phyloP scores from a whole-genome alignment of 1,284 basidiomycete genomes.

The Sporisorium scitamineum region DNA sequence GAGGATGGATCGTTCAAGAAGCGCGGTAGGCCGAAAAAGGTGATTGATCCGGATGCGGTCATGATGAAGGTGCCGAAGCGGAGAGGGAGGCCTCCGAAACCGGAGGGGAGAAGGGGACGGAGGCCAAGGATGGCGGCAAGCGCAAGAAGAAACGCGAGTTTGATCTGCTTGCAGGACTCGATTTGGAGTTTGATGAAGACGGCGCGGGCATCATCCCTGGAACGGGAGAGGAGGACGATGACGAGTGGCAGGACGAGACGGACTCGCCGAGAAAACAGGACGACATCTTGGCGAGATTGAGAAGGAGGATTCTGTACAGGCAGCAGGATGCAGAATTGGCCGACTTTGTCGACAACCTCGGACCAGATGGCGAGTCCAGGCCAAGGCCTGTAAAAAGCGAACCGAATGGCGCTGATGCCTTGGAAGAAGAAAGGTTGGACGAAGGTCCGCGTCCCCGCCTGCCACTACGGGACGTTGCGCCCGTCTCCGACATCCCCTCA shows the following conservation, averaged over 20 bases:
- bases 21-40: conserved; percentile 45
- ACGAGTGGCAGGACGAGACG: conserved; percentile 26
- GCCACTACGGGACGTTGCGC: conserved; percentile 2
- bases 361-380: conserved; percentile 19
- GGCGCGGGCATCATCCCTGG: conserved; percentile 23
- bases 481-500: conserved; percentile 12
- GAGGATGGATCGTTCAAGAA: conserved; percentile 39
- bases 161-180: conserved; percentile 41
- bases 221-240: conserved; percentile 23
- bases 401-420: neutral
- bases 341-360: conserved; percentile 42
- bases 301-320: conserved; percentile 42
- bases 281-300: conserved; percentile 40
- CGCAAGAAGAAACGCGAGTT: conserved; percentile 40
- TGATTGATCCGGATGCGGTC: conserved; percentile 33
- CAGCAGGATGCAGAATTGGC: conserved; percentile 43
- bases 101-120: conserved; percentile 12
- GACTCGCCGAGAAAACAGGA: conserved; percentile 32
- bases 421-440: conserved; percentile 12
- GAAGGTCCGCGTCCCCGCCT: conserved; percentile 26
- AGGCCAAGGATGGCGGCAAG: conserved; percentile 4
- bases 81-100: conserved; percentile 38
- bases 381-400: conserved; percentile 6
- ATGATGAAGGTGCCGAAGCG: conserved; percentile 42
- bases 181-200: conserved; percentile 35